Evolutionary conservation across 441 rosid species (phyloP).

Genomic region (Omphalea diandra): DNA sequence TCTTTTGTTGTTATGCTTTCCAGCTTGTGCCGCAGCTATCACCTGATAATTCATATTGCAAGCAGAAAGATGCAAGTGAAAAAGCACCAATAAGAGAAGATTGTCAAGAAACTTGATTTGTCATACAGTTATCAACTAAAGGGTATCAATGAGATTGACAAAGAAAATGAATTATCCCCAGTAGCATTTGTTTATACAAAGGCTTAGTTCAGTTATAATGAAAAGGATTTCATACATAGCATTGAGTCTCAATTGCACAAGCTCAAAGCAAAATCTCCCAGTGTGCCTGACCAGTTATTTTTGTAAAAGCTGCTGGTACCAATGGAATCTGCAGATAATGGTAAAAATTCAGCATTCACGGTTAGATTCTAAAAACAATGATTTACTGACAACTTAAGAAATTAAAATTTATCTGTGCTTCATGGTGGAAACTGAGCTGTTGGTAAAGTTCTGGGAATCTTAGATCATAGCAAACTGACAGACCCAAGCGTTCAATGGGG

Average conservation of each 20-base stretch:
- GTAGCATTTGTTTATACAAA: neutral
- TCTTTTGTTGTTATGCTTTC: conserved; percentile 80
- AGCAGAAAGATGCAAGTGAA: conserved; percentile 8
- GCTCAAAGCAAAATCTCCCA: conserved; percentile 98
- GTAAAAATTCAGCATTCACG: conserved; percentile 3
- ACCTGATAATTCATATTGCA: conserved; percentile 46
- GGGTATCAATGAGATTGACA: neutral
- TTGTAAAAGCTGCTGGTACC: conserved; percentile 91
- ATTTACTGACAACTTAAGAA: neutral
- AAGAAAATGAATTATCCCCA: neutral
- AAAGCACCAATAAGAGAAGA: neutral
- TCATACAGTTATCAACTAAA: neutral
- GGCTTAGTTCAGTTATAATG: neutral
- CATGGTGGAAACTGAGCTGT: conserved; percentile 77
- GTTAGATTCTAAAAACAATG: conserved; percentile 13
- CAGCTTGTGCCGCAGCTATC: conserved; percentile 93
- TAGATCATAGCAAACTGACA: conserved; percentile 92
- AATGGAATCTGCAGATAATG: conserved; percentile 57
- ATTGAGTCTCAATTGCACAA: conserved; percentile 93
- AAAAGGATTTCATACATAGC: conserved; percentile 59
- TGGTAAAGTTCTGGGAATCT: conserved; percentile 95
- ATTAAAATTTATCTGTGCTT: conserved; percentile 56
- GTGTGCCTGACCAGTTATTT: conserved; percentile 88
- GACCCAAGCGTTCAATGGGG: conserved; percentile 82
- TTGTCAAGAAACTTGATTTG: neutral